Conservation (phyloP, 306 rosid genomes). For the Sophora flavescens region DNA sequence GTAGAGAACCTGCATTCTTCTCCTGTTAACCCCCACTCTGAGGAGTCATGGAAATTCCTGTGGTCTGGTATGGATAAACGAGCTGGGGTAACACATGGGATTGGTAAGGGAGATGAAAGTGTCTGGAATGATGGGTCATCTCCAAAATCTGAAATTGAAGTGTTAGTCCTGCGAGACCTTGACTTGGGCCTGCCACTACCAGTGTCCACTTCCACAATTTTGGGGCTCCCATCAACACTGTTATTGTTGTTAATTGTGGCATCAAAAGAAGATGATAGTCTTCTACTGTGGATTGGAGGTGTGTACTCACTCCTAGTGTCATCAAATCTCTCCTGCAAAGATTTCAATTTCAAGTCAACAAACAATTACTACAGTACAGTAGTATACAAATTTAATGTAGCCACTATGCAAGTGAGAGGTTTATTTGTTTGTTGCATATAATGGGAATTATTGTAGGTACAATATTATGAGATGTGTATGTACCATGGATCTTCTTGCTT, state of each 20-base stretch:
- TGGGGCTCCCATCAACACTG: constrained; percentile 68
- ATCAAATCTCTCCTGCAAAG: constrained; percentile 77
- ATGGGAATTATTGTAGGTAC: constrained; percentile 26
- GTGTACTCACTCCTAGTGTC: constrained; percentile 63
- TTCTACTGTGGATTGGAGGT: constrained; percentile 68
- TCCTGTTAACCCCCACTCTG: constrained; percentile 75
- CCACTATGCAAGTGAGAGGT: not conserved
- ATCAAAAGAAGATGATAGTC: constrained; percentile 71
- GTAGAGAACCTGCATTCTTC: constrained; percentile 83
- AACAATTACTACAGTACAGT: constrained; percentile 18
- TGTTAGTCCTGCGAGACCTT: constrained; percentile 73
- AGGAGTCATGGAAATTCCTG: constrained; percentile 59
- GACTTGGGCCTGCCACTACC: constrained; percentile 76
- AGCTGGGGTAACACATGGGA: constrained; percentile 50
- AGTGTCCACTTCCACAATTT: constrained; percentile 87
- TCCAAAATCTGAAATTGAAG: constrained; percentile 64
- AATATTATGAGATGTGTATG: constrained; percentile 31
- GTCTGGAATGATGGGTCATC: constrained; percentile 63
- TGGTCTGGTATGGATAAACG: constrained; percentile 57
- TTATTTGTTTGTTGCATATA: not conserved
- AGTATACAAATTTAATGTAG: not conserved
- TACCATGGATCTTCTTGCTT: constrained; percentile 81
- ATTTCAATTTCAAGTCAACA: not conserved
- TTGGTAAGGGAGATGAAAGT: constrained; percentile 64
- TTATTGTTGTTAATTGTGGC: constrained; percentile 44